These are phyloP conservation scores for Alternaria gansuensis DNA, from an alignment of 2,329 filamentous ascomycete genomes.

Conservation along the genomic window DNA sequence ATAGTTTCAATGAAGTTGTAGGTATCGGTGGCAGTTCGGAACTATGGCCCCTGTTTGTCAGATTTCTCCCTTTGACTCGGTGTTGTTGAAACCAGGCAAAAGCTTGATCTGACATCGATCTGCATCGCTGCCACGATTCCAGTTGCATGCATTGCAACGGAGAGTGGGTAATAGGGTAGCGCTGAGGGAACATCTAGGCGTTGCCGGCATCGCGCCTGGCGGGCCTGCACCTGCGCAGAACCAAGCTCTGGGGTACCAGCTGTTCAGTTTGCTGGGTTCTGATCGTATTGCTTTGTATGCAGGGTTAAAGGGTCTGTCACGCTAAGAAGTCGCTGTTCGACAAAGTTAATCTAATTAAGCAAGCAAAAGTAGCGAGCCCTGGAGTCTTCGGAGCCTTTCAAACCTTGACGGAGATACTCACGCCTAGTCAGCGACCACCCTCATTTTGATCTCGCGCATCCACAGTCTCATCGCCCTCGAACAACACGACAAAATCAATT, in stretches of 20 bases:
- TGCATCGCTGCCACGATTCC: neutral
- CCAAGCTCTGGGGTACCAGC: neutral
- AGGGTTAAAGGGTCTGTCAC: neutral
- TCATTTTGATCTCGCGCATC: neutral
- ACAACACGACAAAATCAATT: neutral
- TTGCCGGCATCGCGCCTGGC: slow-evolving; percentile 4
- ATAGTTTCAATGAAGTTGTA: too few species aligned
- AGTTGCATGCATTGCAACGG: slow-evolving; percentile 2
- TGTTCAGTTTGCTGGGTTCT: neutral
- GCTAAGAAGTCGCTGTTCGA: neutral
- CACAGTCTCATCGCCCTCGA: neutral
- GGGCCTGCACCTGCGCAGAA: neutral
- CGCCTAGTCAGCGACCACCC: neutral
- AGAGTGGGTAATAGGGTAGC: slow-evolving; percentile 6
- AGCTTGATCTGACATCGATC: slow-evolving; percentile 14
- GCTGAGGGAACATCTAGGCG: slow-evolving; percentile 6
- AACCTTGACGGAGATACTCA: neutral
- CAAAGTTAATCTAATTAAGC: slow-evolving; percentile 6
- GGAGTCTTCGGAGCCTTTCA: neutral
- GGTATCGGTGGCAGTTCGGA: too few species aligned
- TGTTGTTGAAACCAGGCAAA: neutral
- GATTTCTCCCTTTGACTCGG: too few species aligned
- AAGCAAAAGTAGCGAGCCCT: neutral
- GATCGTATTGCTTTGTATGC: neutral
- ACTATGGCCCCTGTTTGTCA: too few species aligned